phyloP scores from a whole-genome alignment of 306 rosid genomes.

The Amphicarpaea edgeworthii region DNA sequence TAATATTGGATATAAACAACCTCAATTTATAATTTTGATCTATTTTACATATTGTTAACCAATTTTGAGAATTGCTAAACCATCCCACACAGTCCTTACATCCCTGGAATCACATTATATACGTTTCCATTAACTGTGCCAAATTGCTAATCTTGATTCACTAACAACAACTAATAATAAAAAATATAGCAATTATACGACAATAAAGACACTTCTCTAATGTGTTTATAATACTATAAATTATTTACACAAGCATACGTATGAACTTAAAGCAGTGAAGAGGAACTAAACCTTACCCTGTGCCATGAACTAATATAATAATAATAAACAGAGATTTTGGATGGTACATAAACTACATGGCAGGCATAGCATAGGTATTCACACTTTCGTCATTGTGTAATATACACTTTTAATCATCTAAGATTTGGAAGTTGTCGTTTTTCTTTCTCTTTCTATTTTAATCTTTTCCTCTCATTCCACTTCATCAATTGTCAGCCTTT shows the following conservation, averaged over 20 bases:
- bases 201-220: conserved; percentile 4
- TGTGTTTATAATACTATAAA: conserved; percentile 13
- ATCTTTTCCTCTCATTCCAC: not conserved
- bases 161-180: not conserved
- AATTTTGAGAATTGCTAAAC: not conserved
- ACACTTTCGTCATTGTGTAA: conserved; percentile 1
- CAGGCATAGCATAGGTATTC: conserved; percentile 28
- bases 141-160: conserved; percentile 15
- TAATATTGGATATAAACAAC: not conserved
- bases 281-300: conserved; percentile 35
- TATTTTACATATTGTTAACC: not conserved
- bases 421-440: conserved; percentile 1
- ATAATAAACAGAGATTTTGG: not conserved
- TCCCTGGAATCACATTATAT: not conserved
- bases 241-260: conserved; percentile 39
- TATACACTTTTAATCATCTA: conserved; percentile 24
- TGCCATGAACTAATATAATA: conserved; percentile 33
- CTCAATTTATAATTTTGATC: not conserved
- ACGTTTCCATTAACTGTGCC: not conserved
- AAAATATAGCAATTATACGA: not conserved
- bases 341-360: conserved; percentile 30
- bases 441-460: not conserved
- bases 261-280: not conserved
- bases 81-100: not conserved
- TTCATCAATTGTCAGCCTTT: conserved; percentile 50